These are phyloP conservation scores for Leccinum incarnatum DNA, from an alignment of 768 basidiomycete genomes.

Conservation along the genomic window DNA sequence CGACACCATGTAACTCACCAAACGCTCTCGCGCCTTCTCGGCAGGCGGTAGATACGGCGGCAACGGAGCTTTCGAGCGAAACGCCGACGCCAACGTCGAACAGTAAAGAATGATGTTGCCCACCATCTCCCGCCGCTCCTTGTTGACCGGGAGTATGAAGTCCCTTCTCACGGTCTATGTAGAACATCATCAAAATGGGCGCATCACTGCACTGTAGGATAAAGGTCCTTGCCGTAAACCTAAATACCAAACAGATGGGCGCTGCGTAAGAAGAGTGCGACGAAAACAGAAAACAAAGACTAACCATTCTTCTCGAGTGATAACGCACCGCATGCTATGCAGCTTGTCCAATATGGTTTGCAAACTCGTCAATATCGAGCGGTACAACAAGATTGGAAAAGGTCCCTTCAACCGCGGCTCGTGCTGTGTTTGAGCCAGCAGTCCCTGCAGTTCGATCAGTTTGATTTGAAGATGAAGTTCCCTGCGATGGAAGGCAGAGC, in stretches of 20 bases:
- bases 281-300: slow-evolving; percentile 19
- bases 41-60: slow-evolving; percentile 96
- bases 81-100: slow-evolving; percentile 74
- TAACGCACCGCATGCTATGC: slow-evolving; percentile 97
- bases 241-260: slow-evolving; percentile 24
- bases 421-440: slow-evolving; percentile 87
- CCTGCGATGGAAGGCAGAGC: slow-evolving; percentile 45
- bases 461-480: slow-evolving; percentile 93
- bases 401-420: slow-evolving; percentile 96
- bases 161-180: slow-evolving; percentile 73
- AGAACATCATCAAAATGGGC: background rate
- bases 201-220: background rate
- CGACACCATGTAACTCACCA: slow-evolving; percentile 48
- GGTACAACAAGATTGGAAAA: slow-evolving; percentile 84
- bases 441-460: slow-evolving; percentile 77
- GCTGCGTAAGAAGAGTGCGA: slow-evolving; percentile 11
- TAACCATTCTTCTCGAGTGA: slow-evolving; percentile 90
- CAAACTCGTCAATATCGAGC: slow-evolving; percentile 74
- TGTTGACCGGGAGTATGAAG: slow-evolving; percentile 89
- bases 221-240: slow-evolving; percentile 62
- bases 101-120: slow-evolving; percentile 93
- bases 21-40: slow-evolving; percentile 72
- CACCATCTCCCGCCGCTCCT: slow-evolving; percentile 88
- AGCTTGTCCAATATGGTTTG: slow-evolving; percentile 86
- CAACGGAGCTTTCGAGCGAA: slow-evolving; percentile 86